Conservation (phyloP, 192 early-diverging fungal species). For the Dimargaris cristalligena region DNA sequence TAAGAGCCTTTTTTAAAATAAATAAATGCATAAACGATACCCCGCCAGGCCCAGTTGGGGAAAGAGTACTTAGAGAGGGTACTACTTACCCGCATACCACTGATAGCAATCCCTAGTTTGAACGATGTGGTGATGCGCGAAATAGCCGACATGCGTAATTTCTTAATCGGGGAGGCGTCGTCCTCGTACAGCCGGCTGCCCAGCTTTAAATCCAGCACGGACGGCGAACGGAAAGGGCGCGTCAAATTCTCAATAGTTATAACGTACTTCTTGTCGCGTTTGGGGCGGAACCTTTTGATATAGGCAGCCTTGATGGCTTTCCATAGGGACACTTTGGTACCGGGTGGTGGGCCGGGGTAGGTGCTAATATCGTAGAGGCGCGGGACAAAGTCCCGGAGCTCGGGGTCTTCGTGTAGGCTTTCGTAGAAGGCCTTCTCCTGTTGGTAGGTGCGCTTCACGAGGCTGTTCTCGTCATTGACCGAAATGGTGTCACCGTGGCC, state of each 20-base stretch:
- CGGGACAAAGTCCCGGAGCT: not conserved
- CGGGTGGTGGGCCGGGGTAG: not conserved
- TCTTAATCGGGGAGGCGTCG: slow-evolving; percentile 54
- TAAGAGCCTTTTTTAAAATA: not conserved
- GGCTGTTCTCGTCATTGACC: not conserved
- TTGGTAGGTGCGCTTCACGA: not conserved
- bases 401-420: not conserved
- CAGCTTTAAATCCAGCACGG: slow-evolving; percentile 75
- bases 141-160: slow-evolving; percentile 40
- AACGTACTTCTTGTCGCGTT: not conserved
- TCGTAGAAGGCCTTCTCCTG: not conserved
- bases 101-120: slow-evolving; percentile 44
- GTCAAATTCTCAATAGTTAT: slow-evolving; percentile 51
- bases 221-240: slow-evolving; percentile 44
- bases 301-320: not conserved
- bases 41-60: too few species aligned
- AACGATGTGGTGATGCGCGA: slow-evolving; percentile 48
- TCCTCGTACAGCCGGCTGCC: slow-evolving; percentile 61
- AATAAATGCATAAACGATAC: too few species aligned
- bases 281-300: not conserved
- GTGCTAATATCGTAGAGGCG: not conserved
- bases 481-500: not conserved
- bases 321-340: too few species aligned
- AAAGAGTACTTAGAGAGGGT: too few species aligned
- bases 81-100: slow-evolving; percentile 49